Evolutionary conservation across 2,329 filamentous ascomycete species (phyloP).

Genomic region (Pseudocercospora eumusae): DNA sequence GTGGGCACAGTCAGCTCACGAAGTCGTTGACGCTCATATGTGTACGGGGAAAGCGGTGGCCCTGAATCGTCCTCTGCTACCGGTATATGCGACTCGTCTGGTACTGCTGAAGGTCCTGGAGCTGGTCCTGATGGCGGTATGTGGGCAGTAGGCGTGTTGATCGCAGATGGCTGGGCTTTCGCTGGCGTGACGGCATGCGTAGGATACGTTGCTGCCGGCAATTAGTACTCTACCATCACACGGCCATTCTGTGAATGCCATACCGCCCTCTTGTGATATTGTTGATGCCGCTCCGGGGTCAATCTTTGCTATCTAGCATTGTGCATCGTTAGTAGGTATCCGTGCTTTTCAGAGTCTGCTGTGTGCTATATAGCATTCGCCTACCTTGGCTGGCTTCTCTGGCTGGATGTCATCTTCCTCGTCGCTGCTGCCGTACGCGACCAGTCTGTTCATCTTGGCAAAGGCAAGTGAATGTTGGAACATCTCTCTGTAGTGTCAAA

Average conservation of each 20-base stretch:
- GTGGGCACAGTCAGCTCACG: slow-evolving; percentile 74
- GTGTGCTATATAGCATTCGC: slow-evolving; percentile 34
- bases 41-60: slow-evolving; percentile 63
- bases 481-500: not conserved
- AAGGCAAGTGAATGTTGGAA: not conserved
- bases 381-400: slow-evolving; percentile 44
- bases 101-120: slow-evolving; percentile 20
- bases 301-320: slow-evolving; percentile 35
- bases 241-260: not conserved
- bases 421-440: slow-evolving; percentile 52
- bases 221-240: not conserved
- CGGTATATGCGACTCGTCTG: slow-evolving; percentile 6
- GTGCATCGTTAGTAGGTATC: slow-evolving; percentile 51
- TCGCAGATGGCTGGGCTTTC: slow-evolving; percentile 6
- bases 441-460: slow-evolving; percentile 40
- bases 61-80: slow-evolving; percentile 25
- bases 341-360: slow-evolving; percentile 34
- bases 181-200: not conserved
- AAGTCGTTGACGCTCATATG: slow-evolving; percentile 62
- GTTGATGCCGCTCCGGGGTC: slow-evolving; percentile 16
- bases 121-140: slow-evolving; percentile 8
- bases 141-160: slow-evolving; percentile 7
- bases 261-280: not conserved
- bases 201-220: not conserved
- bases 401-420: slow-evolving; percentile 42